phyloP scores from a whole-genome alignment of 352 stramenopile genomes.

The Stephanocyclus meneghinianus region DNA sequence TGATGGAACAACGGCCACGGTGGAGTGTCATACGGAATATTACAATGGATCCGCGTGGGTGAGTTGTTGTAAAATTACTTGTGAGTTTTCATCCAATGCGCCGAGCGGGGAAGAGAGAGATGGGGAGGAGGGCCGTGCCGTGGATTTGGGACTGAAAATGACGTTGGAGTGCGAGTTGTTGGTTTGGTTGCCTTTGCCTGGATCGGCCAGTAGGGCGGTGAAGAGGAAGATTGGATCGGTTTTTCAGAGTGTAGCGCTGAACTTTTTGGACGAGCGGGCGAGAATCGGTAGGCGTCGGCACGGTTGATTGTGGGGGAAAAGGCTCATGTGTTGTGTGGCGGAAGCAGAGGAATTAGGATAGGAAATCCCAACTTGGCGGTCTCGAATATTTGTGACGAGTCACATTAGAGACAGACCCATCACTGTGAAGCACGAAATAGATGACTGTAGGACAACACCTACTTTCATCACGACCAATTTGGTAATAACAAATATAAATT shows the following conservation, averaged over 20 bases:
- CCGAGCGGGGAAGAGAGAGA: not conserved
- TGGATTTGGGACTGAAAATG: slow-evolving; percentile 30
- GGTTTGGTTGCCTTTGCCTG: slow-evolving; percentile 41
- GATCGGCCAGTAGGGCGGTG: slow-evolving; percentile 23
- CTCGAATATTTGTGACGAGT: too few species aligned
- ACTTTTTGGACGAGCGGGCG: slow-evolving; percentile 19
- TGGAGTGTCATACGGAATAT: slow-evolving; percentile 47
- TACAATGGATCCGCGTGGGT: slow-evolving; percentile 33
- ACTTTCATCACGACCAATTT: too few species aligned
- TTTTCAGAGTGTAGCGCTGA: slow-evolving; percentile 28
- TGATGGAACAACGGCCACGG: slow-evolving; percentile 28
- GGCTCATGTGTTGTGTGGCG: too few species aligned
- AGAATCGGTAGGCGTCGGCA: not conserved
- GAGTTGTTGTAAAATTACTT: slow-evolving; percentile 38
- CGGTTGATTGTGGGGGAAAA: too few species aligned
- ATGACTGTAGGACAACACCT: too few species aligned
- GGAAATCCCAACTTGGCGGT: too few species aligned
- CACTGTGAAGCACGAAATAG: too few species aligned
- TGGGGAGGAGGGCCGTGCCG: not conserved
- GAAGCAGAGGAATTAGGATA: too few species aligned
- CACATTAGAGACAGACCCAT: too few species aligned
- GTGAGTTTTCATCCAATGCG: slow-evolving; percentile 20
- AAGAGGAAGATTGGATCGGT: slow-evolving; percentile 41
- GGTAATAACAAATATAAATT: too few species aligned
- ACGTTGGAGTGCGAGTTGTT: slow-evolving; percentile 42